A percentile compares a stretch with the other conserved stretches of the same genome.
Evolutionary conservation across 257 asterid genomes (phyloP).

Genomic region (Solanum rostratum): DNA sequence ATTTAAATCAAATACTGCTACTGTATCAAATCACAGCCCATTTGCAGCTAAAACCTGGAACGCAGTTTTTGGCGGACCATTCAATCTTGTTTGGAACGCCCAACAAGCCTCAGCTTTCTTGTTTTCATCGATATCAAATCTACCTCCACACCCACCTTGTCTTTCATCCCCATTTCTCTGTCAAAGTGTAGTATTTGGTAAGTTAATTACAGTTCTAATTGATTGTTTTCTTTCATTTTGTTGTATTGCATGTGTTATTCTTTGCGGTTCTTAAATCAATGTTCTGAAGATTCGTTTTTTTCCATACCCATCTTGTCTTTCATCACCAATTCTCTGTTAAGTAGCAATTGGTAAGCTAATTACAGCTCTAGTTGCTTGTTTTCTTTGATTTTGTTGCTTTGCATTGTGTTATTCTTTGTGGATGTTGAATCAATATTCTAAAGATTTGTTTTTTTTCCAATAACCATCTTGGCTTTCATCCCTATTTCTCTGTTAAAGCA

Average conservation of each 20-base stretch:
- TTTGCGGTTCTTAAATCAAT: not conserved
- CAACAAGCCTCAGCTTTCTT: constrained; percentile 1
- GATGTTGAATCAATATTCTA: too few relatives aligned
- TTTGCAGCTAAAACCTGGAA: not conserved
- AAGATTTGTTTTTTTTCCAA: not conserved
- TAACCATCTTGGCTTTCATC: too few relatives aligned
- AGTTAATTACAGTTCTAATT: not conserved
- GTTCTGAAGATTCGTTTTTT: not conserved
- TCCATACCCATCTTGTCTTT: too few relatives aligned
- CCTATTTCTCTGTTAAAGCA: not conserved
- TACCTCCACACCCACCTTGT: not conserved
- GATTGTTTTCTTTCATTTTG: not conserved
- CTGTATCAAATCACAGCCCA: not conserved
- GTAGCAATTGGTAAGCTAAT: not conserved
- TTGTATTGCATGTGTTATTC: not conserved
- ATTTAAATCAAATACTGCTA: not conserved
- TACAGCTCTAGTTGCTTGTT: not conserved
- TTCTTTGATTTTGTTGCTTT: not conserved
- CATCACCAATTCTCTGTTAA: not conserved
- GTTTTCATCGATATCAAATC: constrained; percentile 26
- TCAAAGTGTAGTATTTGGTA: not conserved
- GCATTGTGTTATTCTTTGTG: not conserved
- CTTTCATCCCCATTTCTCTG: not conserved
- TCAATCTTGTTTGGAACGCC: not conserved
- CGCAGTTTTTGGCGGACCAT: constrained; percentile 17